Percentiles rank a stretch among this genome's conserved stretches.
phyloP scores from a whole-genome alignment of 75 land plant genomes.

The Pinus albicaulis region DNA sequence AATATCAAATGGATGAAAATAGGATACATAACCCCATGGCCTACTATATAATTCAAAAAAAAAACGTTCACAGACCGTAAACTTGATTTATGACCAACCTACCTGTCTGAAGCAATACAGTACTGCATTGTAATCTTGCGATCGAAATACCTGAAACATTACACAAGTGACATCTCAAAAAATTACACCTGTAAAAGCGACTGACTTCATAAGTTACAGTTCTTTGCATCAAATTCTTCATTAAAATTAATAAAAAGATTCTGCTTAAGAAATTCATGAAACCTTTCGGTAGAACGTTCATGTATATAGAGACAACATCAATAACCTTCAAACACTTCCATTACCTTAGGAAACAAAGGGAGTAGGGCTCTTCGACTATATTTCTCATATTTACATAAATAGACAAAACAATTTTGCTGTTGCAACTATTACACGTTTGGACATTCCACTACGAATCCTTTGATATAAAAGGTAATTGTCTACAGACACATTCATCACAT shows the following conservation, averaged over 20 bases:
- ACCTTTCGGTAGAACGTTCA: too few species aligned
- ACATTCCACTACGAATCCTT: too few species aligned
- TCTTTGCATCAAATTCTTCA: too few species aligned
- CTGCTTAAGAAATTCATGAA: too few species aligned
- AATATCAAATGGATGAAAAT: neutral
- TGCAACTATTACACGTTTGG: too few species aligned
- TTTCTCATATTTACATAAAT: too few species aligned
- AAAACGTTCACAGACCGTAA: neutral
- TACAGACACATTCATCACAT: too few species aligned
- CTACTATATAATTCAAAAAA: constrained; percentile 1
- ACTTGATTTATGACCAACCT: neutral
- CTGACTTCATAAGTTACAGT: neutral
- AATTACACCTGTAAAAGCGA: neutral
- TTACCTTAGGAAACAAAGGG: neutral
- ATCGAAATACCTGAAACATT: constrained; percentile 81
- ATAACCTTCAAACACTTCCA: neutral
- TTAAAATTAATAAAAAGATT: too few species aligned
- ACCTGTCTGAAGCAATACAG: constrained; percentile 91
- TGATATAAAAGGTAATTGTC: too few species aligned
- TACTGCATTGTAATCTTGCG: constrained; percentile 87
- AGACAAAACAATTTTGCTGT: too few species aligned
- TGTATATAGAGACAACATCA: neutral
- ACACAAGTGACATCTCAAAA: neutral
- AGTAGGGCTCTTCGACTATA: too few species aligned
- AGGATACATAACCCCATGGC: neutral